Base-by-base conservation (phyloP, 805 yeast genomes). In the Scheffersomyces coipomensis region DNA sequence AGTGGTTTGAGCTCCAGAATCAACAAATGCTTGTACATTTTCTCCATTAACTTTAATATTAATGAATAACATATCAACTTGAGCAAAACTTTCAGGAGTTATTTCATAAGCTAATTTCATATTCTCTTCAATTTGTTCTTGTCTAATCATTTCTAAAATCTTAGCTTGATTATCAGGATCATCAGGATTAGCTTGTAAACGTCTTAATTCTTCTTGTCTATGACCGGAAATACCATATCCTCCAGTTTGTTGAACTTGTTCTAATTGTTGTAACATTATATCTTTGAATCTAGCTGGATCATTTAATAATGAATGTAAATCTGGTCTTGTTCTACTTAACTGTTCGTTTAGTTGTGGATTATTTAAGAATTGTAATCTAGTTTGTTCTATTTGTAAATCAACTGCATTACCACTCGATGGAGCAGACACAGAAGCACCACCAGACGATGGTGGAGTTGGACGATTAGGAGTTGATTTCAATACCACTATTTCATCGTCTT, bases 1-100 rank as follows among this genome's bases (percentile, higher is more conserved):
- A 0, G 99, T 89, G 21, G 79, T 70, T 60, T 89, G 97, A 0
- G 99, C 98, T 2, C 99, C 99, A 0, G 97, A 81, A 58, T 93
- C 99, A 4, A 93, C 95, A 67, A 93, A 88, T 0, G 98, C 98
- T 57, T 87, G 87, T 2, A 89, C 84, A 17, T 83, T 81, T 33
- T 74, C 71, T 1, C 93, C 91, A 53, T 93, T 90, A 26, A 91
- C 83, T 48, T 79, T 83, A 29, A 88, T 72, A 40, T 81, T 73
- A 12, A 93, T 80, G 61, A 83, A 91, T 29, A 93, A 73, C 96
- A 93, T 89, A 23, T 78, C 77, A 3, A 91, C 95, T 0, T 75
- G 62, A 0, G 89, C 83, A 64, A 93, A 93, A 26, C 86, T 75
- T 58, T 93, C 99, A 0, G 99, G 99, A 4, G 91, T 79, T 38